Evolutionary conservation across 1,139 yeast genomes (phyloP), one percentile per base, ranked within the genome.

Genomic region (Blastobotrys malaysiensis): DNA sequence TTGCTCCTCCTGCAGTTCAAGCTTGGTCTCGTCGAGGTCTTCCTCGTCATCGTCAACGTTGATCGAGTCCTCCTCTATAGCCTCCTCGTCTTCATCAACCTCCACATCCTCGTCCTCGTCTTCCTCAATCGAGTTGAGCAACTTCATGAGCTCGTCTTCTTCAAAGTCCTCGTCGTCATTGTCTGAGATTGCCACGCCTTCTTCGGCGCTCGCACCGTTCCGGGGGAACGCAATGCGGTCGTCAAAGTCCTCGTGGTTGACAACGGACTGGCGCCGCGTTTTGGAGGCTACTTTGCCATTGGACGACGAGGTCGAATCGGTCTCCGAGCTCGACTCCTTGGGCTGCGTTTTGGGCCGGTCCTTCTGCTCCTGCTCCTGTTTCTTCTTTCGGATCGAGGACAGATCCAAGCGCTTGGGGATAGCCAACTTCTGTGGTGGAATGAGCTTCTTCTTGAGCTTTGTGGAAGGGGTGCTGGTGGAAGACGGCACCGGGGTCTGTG

Each of bases 1-100:
- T 44, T 63, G 65, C 54, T 72, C 76, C 55, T 73, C 76, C 24
- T 66, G 68, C 65, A 63, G 47, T 16, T 73, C 76, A 36, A 63
- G 68, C 7, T 61, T 59, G 18, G 57, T 62, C 26, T 54, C 56
- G 18, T 57, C 65, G n/a, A 39, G 18, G 45, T 45, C 52, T 7
- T 27, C 59, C 43, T 47, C 56, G 14, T 51, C 54, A 24, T 54
- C 53, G 16, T 50, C 56, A 1, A 36, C 53, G 21, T 48, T 52
- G 6, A 54, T 56, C 27, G 52, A 52, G 13, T 59, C 62, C 22
- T 52, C 52, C 7, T 48, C 58, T 1, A 56, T 56, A 2, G 47
- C 56, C 5, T 43, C 56, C 9, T 81, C 52, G 21, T 45, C 52
- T 11, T 56, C 60, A 21, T 59, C 62, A 18, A 65, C 70, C n/a